phyloP scores from a whole-genome alignment of 2,329 filamentous ascomycete genomes.

The Magnaporthales sp. region DNA sequence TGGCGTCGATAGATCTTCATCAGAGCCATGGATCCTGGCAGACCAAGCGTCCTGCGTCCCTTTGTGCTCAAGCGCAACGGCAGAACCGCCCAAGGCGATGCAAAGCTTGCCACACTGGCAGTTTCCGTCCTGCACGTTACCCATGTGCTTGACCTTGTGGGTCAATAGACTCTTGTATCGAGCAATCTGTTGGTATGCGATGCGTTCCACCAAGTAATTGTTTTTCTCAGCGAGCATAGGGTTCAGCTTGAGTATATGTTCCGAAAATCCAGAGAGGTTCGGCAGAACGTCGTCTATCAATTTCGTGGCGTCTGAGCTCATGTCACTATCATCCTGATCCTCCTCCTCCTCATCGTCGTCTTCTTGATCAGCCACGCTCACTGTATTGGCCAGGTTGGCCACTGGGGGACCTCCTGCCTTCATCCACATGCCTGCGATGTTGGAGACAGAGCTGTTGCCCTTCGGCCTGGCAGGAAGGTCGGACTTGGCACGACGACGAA shows the following conservation, averaged over 20 bases:
- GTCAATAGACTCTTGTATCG: slow-evolving; percentile 73
- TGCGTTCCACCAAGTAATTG: slow-evolving; percentile 64
- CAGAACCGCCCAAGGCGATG: slow-evolving; percentile 56
- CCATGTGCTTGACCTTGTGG: slow-evolving; percentile 60
- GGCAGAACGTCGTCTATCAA: slow-evolving; percentile 61
- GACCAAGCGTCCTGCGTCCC: slow-evolving; percentile 48
- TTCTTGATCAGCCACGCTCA: slow-evolving; percentile 26
- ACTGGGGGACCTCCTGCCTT: slow-evolving; percentile 45
- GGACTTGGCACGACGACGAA: slow-evolving; percentile 48
- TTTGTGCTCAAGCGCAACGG: slow-evolving; percentile 51
- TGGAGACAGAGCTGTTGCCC: slow-evolving; percentile 29
- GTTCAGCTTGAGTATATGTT: slow-evolving; percentile 65
- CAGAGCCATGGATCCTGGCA: slow-evolving; percentile 46
- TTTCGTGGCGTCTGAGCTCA: slow-evolving; percentile 53
- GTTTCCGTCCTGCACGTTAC: slow-evolving; percentile 39
- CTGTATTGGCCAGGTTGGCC: slow-evolving; percentile 30
- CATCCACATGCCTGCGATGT: slow-evolving; percentile 42
- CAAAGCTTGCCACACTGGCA: slow-evolving; percentile 59
- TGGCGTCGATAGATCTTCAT: slow-evolving; percentile 54
- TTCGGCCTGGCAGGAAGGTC: slow-evolving; percentile 32
- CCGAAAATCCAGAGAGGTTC: slow-evolving; percentile 66
- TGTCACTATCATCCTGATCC: slow-evolving; percentile 45
- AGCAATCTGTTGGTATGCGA: slow-evolving; percentile 70
- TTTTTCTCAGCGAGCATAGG: slow-evolving; percentile 52
- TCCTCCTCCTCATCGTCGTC: slow-evolving; percentile 55